These are phyloP conservation scores for Silene uniflora DNA, from an alignment of 148 eudicot genomes.

Conservation along the genomic window DNA sequence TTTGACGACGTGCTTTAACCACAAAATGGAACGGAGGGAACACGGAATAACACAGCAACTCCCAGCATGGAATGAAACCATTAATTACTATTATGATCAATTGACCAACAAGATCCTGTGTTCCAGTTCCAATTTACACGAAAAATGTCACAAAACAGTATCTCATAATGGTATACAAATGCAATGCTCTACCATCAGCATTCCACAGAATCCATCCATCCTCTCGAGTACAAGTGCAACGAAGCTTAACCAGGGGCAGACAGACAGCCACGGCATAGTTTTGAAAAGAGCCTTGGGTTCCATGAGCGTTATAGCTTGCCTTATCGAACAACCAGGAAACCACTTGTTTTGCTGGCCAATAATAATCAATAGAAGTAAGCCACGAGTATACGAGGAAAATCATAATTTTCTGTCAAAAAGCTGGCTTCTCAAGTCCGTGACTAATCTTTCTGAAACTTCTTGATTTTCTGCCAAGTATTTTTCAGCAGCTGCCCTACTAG, in stretches of 20 bases:
- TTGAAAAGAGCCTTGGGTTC: not conserved
- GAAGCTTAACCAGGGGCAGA: too few relatives aligned
- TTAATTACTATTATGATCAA: not conserved
- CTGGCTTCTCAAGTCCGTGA: slow-evolving; percentile 51
- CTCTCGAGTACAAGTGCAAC: not conserved
- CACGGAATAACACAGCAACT: not conserved
- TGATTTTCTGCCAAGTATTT: slow-evolving; percentile 53
- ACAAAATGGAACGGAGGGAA: too few relatives aligned
- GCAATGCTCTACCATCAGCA: not conserved
- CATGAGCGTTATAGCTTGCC: not conserved
- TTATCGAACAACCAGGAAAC: too few relatives aligned
- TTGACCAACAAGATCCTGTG: not conserved
- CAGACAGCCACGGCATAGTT: not conserved
- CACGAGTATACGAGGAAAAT: slow-evolving; percentile 1
- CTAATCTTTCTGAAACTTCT: slow-evolving; percentile 41
- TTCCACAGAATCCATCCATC: not conserved
- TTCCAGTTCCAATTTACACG: not conserved
- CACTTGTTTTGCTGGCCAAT: not conserved
- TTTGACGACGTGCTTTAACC: too few relatives aligned
- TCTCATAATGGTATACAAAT: too few relatives aligned
- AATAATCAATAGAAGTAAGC: not conserved
- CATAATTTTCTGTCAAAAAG: slow-evolving; percentile 42
- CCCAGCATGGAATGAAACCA: not conserved
- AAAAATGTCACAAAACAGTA: not conserved
- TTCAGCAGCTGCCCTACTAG: slow-evolving; percentile 45